These are phyloP conservation scores for Pulveroboletus sp. DNA, from an alignment of 1,284 basidiomycete genomes.

Conservation along the genomic window DNA sequence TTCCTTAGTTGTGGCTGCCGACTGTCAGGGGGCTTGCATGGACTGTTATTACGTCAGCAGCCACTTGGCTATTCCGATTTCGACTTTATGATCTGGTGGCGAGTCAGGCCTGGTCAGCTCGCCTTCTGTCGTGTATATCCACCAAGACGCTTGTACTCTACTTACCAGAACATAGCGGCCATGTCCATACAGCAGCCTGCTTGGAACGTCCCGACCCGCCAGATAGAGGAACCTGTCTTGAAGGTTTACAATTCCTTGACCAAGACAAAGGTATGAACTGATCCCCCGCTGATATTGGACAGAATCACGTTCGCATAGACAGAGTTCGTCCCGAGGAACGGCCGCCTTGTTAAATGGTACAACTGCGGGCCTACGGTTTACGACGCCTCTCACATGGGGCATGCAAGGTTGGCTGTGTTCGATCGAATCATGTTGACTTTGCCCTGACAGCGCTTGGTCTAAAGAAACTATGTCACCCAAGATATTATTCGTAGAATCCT, in stretches of 20 bases:
- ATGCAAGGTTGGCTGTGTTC: slow-evolving; percentile 74
- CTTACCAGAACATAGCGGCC: slow-evolving; percentile 1
- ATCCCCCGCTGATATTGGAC: slow-evolving; percentile 12
- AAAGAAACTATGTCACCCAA: slow-evolving; percentile 97
- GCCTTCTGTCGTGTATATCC: slow-evolving; percentile 9
- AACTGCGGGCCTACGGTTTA: slow-evolving; percentile 99
- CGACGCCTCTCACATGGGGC: slow-evolving; percentile 98
- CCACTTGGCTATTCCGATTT: slow-evolving; percentile 5
- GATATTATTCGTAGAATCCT: slow-evolving; percentile 93
- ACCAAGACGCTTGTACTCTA: slow-evolving; percentile 8
- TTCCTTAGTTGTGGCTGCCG: too few relatives aligned
- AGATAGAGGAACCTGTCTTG: slow-evolving; percentile 61
- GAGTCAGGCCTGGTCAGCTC: slow-evolving; percentile 22
- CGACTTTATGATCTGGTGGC: slow-evolving; percentile 25
- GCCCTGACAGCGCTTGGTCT: slow-evolving; percentile 13
- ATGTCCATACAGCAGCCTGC: slow-evolving; percentile 51
- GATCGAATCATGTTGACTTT: slow-evolving; percentile 11
- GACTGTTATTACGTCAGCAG: slow-evolving; percentile 36
- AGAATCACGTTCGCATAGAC: slow-evolving; percentile 38
- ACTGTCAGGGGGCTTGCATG: too few relatives aligned
- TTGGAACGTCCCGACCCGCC: slow-evolving; percentile 56
- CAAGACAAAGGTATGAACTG: slow-evolving; percentile 72
- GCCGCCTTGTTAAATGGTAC: slow-evolving; percentile 96
- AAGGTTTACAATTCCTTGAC: slow-evolving; percentile 96
- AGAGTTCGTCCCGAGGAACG: slow-evolving; percentile 81